These are phyloP conservation scores for Aquanectria penicillioides DNA, from an alignment of 2,329 filamentous ascomycete genomes.

Conservation along the genomic window DNA sequence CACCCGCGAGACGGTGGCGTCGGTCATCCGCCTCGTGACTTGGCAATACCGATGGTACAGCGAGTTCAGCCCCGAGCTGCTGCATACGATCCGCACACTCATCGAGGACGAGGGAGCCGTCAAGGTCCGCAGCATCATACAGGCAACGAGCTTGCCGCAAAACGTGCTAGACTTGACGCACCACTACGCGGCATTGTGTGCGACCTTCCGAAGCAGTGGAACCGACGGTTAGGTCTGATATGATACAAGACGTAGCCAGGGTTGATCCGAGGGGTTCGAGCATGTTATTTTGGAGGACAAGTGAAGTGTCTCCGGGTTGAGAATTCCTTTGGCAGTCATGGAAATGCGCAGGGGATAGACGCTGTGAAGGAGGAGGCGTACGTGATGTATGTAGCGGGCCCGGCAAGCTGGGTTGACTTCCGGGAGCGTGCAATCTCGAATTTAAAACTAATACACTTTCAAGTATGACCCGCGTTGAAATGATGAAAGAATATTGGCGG, in stretches of 20 bases:
- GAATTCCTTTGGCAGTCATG: slow-evolving; percentile 5
- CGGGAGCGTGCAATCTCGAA: slow-evolving; percentile 11
- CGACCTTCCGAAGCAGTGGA: slow-evolving; percentile 93
- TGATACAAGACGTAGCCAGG: not conserved
- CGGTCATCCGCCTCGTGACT: slow-evolving; percentile 90
- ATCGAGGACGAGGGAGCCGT: slow-evolving; percentile 98
- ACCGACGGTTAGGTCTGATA: slow-evolving; percentile 74
- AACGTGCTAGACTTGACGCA: slow-evolving; percentile 94
- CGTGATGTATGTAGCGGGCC: slow-evolving; percentile 10
- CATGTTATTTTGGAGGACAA: not conserved
- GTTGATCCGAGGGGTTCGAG: not conserved
- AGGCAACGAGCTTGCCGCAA: slow-evolving; percentile 93
- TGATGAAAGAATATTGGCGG: too few relatives aligned
- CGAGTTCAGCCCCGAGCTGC: slow-evolving; percentile 93
- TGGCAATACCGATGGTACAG: slow-evolving; percentile 99
- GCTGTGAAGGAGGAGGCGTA: not conserved
- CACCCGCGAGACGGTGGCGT: slow-evolving; percentile 81
- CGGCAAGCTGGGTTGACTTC: slow-evolving; percentile 14
- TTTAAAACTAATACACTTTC: slow-evolving; percentile 24
- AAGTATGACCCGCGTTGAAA: too few relatives aligned
- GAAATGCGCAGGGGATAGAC: not conserved
- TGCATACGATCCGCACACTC: slow-evolving; percentile 87
- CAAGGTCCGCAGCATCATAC: slow-evolving; percentile 96
- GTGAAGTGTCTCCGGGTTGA: not conserved
- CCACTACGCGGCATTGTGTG: slow-evolving; percentile 93